Evolutionary conservation across 2,329 filamentous ascomycete species (phyloP), one percentile per base, ranked within the genome.

Genomic region (Magnaporthales sp.): DNA sequence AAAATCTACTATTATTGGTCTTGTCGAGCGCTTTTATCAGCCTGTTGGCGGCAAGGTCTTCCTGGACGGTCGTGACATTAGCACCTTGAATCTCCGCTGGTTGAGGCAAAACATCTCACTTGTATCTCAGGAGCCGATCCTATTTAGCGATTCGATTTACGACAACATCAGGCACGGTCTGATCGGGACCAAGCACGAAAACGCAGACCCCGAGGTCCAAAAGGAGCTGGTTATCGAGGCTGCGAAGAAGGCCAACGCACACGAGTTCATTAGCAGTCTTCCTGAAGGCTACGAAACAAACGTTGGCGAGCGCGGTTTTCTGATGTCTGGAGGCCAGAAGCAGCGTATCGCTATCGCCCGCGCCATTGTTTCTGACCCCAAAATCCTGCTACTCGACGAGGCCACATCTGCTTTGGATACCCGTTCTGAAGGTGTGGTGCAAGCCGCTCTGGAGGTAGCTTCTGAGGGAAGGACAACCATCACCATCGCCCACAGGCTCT

Each of bases 11-110:
- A 67, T 92, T 94, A 0, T 98, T 94, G 11, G 95, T 94, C 11
- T 96, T 91, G 54, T 95, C 95, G 63, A 99, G 98, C 79, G 95
- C 22, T 98, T 98, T 76, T 99, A 99, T 75, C 88, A 93, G 67
- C 94, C 94, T 0, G 91, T 97, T 38, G 85, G 85, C 31, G 95
- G 95, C 26, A 79, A 85, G 24, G 88, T 98, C 0, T 84, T 89
- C 68, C 81, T 99, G 11, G 95, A 98, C 74, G 94, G 91, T 8
- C 87, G 89, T 70, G 90, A 96, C 74, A 88, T 97, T 67, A 86
- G 86, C 72, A 89, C 83, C 0, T 81, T 98, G 64, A 98, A 98
- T 74, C 83, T 98, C 46, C 87, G 88, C 64, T 98, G 94, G 94
- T 80, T 98, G 68, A 89, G 95, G 67, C 92, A 94, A 74, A 92